Percentiles rank a stretch among this genome's conserved stretches.
These are phyloP conservation scores for Daucus carota DNA, from an alignment of 129 eudicot genomes.

Conservation along the genomic window DNA sequence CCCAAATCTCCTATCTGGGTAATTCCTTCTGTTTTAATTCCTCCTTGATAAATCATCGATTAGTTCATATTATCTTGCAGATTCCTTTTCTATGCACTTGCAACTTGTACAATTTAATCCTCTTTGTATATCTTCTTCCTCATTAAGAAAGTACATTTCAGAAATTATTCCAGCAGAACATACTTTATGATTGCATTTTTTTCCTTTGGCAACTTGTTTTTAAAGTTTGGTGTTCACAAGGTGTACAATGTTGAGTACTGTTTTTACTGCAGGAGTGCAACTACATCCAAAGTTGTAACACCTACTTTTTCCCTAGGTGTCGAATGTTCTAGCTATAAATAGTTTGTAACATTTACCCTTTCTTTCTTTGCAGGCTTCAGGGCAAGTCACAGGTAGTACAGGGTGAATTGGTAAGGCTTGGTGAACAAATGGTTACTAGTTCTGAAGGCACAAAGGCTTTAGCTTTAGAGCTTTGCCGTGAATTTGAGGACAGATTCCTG, in stretches of 20 bases:
- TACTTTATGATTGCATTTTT: not conserved
- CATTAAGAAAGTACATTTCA: not conserved
- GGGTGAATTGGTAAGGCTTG: constrained; percentile 89
- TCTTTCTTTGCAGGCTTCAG: constrained; percentile 59
- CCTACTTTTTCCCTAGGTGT: not conserved
- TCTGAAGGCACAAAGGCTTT: constrained; percentile 90
- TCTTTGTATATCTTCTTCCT: not conserved
- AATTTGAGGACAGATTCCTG: constrained; percentile 69
- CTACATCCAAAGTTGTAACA: not conserved
- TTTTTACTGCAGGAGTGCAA: not conserved
- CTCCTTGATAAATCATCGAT: not conserved
- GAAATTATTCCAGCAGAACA: not conserved
- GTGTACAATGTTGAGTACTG: not conserved
- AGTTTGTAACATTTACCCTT: not conserved
- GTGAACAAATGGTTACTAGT: constrained; percentile 88
- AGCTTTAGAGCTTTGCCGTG: constrained; percentile 42
- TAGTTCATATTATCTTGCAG: not conserved
- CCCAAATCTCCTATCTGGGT: constrained; percentile 6
- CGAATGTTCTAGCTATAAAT: not conserved
- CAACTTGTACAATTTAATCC: not conserved
- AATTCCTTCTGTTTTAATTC: not conserved
- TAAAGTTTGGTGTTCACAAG: not conserved
- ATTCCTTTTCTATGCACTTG: not conserved
- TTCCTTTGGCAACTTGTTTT: not conserved
- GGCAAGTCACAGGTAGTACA: constrained; percentile 90